Percentiles rank a stretch among this genome's conserved stretches.
Evolutionary conservation across 2,329 filamentous ascomycete species (phyloP).

Genomic region (Aspergillus thermomutatus): DNA sequence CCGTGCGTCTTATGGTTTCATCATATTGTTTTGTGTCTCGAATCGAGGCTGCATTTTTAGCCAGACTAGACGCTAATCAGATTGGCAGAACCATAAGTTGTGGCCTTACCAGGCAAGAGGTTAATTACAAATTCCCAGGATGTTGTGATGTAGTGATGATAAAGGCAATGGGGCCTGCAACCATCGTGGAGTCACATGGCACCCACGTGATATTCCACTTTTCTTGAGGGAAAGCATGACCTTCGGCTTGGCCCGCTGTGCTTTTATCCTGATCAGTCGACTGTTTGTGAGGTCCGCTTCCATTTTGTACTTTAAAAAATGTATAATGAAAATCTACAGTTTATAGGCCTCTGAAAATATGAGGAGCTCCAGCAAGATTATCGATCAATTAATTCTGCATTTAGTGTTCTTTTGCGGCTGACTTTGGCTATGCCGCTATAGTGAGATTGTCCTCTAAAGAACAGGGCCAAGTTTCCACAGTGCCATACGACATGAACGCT

Average conservation of each 20-base stretch:
- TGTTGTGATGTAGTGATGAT: neutral
- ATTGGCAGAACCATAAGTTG: neutral
- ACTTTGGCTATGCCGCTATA: neutral
- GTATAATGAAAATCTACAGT: neutral
- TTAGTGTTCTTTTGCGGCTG: neutral
- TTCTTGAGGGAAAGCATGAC: no score
- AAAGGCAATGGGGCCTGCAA: neutral
- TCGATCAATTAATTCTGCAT: neutral
- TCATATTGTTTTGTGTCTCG: neutral
- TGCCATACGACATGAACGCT: neutral
- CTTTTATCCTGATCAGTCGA: neutral
- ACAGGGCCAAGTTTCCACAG: neutral
- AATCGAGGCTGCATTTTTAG: neutral
- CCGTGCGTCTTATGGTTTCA: neutral
- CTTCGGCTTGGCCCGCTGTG: no score
- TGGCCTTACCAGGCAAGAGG: neutral
- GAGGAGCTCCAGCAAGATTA: neutral
- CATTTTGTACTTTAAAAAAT: neutral
- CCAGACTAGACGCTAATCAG: neutral
- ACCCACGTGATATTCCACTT: neutral
- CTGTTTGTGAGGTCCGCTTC: neutral
- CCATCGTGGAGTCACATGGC: neutral
- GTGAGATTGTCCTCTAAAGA: no score
- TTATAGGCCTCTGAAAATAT: neutral
- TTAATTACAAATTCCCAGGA: neutral